A percentile compares a stretch with the other conserved stretches of the same genome.
These are phyloP conservation scores for Xylariaceae sp. DNA, from an alignment of 2,329 filamentous ascomycete species.

Conservation along the genomic window DNA sequence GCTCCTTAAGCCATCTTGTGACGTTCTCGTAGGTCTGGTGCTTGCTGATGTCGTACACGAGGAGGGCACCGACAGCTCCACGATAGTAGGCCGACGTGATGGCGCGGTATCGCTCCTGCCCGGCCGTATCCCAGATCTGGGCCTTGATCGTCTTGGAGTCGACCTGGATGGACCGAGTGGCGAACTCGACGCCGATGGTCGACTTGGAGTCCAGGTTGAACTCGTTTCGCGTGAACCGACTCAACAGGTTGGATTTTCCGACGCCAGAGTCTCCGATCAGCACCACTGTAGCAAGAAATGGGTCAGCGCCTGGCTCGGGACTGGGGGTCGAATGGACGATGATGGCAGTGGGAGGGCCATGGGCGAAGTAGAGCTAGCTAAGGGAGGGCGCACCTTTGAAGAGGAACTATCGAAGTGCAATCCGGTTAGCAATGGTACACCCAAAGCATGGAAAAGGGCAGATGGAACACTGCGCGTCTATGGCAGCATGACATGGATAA, in stretches of 20 bases:
- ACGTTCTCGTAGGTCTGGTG: constrained; percentile 99
- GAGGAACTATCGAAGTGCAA: constrained; percentile 64
- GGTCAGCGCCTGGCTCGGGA: constrained; percentile 23
- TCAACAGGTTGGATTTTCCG: constrained; percentile 99
- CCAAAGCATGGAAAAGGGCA: background rate
- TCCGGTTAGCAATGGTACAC: constrained; percentile 29
- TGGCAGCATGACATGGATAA: background rate
- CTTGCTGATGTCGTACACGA: constrained; percentile 99
- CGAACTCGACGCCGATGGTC: constrained; percentile 98
- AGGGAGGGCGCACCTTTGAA: constrained; percentile 87
- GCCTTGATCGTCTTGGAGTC: constrained; percentile 99
- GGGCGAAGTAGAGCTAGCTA: constrained; percentile 4
- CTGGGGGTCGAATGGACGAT: constrained; percentile 19
- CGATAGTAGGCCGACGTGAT: constrained; percentile 99
- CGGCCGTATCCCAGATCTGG: constrained; percentile 99
- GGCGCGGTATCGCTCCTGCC: constrained; percentile 97
- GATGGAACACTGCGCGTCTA: too few relatives aligned
- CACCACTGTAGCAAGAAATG: constrained; percentile 59
- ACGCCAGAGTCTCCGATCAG: constrained; percentile 99
- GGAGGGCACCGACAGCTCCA: constrained; percentile 90
- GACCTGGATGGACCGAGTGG: constrained; percentile 96
- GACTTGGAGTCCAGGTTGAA: constrained; percentile 99
- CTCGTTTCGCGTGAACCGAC: constrained; percentile 98
- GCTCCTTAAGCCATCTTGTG: constrained; percentile 97
- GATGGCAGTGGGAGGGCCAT: background rate